phyloP scores from a whole-genome alignment of 345 rosid genomes.

The Passiflora organensis region DNA sequence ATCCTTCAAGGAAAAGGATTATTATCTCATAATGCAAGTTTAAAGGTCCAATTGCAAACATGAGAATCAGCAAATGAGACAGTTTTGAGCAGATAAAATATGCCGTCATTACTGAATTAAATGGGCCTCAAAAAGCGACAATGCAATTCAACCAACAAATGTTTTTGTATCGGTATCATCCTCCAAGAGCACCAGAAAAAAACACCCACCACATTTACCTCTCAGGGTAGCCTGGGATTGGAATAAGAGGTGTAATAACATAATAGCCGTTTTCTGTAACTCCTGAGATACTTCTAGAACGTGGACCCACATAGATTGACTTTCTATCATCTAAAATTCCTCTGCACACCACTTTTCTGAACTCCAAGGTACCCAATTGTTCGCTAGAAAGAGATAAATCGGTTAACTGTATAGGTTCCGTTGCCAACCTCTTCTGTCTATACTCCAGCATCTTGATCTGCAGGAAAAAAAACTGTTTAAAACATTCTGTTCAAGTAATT shows the following conservation, averaged over 20 bases:
- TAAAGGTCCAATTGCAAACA: too few species aligned
- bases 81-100: too few species aligned
- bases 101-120: too few species aligned
- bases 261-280: constrained; percentile 86
- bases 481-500: not conserved
- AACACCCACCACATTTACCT: constrained; percentile 40
- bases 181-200: not conserved
- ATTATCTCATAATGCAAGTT: too few species aligned
- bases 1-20: too few species aligned
- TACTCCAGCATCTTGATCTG: constrained; percentile 78
- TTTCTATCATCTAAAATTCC: constrained; percentile 67
- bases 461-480: not conserved
- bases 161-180: too few species aligned
- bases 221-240: constrained; percentile 46
- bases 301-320: constrained; percentile 81
- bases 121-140: not conserved
- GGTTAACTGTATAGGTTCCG: constrained; percentile 68
- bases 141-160: too few species aligned
- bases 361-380: constrained; percentile 53
- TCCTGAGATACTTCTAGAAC: constrained; percentile 90
- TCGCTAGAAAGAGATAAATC: constrained; percentile 37
- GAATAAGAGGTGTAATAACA: constrained; percentile 76
- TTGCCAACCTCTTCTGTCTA: constrained; percentile 53
- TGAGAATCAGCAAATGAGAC: too few species aligned
- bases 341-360: constrained; percentile 62